Conservation (phyloP, 345 rosid species). For the Mangifera indica region DNA sequence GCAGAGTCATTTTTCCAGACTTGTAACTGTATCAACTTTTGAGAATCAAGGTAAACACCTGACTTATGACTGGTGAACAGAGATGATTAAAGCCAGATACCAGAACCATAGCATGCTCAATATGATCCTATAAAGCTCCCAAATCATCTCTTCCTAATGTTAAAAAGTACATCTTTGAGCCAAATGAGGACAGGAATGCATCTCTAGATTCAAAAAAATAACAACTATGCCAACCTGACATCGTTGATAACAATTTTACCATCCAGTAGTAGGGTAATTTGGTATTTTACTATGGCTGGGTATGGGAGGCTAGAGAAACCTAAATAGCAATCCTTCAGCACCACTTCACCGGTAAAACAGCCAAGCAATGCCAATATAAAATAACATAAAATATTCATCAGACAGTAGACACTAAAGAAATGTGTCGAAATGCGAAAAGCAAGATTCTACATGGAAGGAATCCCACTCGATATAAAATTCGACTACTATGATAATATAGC, state of each 20-base stretch:
- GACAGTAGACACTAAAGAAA: not conserved
- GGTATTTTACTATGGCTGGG: constrained; percentile 32
- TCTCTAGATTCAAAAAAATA: not conserved
- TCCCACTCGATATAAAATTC: constrained; percentile 27
- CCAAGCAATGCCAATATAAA: not conserved
- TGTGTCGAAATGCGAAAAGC: constrained; percentile 28
- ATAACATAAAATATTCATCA: too few relatives aligned
- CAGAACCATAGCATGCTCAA: not conserved
- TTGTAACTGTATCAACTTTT: constrained; percentile 63
- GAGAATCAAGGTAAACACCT: constrained; percentile 42
- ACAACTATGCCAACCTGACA: constrained; percentile 35
- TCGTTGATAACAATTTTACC: constrained; percentile 33
- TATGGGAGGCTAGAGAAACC: constrained; percentile 35
- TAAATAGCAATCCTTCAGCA: constrained; percentile 21
- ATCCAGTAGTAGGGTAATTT: constrained; percentile 32
- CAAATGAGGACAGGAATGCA: not conserved
- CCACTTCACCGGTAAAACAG: constrained; percentile 37
- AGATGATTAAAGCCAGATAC: not conserved
- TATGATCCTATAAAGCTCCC: too few relatives aligned
- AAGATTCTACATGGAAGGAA: constrained; percentile 10
- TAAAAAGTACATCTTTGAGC: not conserved
- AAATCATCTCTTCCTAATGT: not conserved
- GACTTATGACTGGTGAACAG: constrained; percentile 55
- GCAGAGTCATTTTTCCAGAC: constrained; percentile 55
- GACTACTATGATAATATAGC: constrained; percentile 21